Conservation (phyloP, 345 rosid genomes). For the Xanthoceras sorbifolium region DNA sequence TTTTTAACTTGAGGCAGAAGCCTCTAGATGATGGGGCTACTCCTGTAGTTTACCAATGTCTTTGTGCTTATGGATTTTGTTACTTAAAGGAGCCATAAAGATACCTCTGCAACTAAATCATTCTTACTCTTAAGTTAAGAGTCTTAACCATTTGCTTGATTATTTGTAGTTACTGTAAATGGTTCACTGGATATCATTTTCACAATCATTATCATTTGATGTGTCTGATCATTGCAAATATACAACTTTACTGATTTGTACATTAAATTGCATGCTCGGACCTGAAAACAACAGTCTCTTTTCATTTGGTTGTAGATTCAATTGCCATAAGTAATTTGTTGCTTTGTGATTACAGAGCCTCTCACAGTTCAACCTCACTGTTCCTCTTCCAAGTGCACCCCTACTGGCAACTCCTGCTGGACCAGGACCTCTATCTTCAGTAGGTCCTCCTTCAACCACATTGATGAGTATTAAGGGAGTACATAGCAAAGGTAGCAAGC, state of each 20-base stretch:
- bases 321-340: slow-evolving; percentile 31
- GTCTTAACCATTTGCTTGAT: neutral
- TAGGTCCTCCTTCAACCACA: slow-evolving; percentile 51
- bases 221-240: neutral
- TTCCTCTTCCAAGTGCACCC: slow-evolving; percentile 78
- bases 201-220: neutral
- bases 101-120: slow-evolving; percentile 11
- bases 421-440: slow-evolving; percentile 50
- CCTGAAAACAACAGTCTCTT: neutral
- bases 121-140: neutral
- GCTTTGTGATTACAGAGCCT: slow-evolving; percentile 71
- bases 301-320: slow-evolving; percentile 9
- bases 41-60: neutral
- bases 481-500: slow-evolving; percentile 46
- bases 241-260: slow-evolving; percentile 2
- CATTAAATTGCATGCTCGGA: neutral
- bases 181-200: neutral
- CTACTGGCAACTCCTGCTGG: slow-evolving; percentile 58
- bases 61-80: slow-evolving; percentile 15
- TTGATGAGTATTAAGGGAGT: slow-evolving; percentile 49
- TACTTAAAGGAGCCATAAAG: slow-evolving; percentile 11
- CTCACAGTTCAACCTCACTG: slow-evolving; percentile 97
- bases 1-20: slow-evolving; percentile 16
- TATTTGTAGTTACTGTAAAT: slow-evolving; percentile 3
- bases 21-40: slow-evolving; percentile 11